A percentile compares a stretch with the other conserved stretches of the same genome.
Evolutionary conservation across 179 eudicot species (phyloP).

Genomic region (Actinidia arguta): DNA sequence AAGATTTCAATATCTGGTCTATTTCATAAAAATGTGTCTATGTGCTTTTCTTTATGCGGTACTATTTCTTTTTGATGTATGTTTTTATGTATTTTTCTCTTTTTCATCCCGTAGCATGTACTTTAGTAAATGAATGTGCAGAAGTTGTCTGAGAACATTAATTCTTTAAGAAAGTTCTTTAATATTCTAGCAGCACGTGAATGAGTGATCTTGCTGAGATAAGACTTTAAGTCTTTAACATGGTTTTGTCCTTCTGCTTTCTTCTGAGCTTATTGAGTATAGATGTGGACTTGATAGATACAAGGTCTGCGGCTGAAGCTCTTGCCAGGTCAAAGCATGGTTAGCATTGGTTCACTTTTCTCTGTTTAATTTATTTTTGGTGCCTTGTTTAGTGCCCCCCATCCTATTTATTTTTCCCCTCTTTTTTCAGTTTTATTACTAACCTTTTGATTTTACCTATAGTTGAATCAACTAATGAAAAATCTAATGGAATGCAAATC

Average conservation of each 20-base stretch:
- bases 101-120: too few species aligned
- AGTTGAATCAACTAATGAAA: slow-evolving; percentile 75
- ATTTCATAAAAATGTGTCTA: too few species aligned
- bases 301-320: slow-evolving; percentile 86
- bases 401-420: background rate
- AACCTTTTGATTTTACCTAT: slow-evolving; percentile 26
- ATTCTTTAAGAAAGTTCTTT: too few species aligned
- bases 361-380: background rate
- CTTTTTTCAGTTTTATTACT: background rate
- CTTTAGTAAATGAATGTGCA: too few species aligned
- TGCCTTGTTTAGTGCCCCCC: background rate
- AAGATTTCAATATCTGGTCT: background rate
- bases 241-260: too few species aligned
- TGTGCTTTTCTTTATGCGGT: too few species aligned
- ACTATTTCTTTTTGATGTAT: too few species aligned
- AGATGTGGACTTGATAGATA: slow-evolving; percentile 79
- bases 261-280: background rate
- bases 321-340: slow-evolving; percentile 79
- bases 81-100: too few species aligned
- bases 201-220: too few species aligned
- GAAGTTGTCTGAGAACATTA: too few species aligned
- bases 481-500: slow-evolving; percentile 47
- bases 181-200: too few species aligned
- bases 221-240: too few species aligned
- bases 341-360: slow-evolving; percentile 34